Conservation (phyloP, 768 basidiomycete genomes). For the Sarcodon sp. region DNA sequence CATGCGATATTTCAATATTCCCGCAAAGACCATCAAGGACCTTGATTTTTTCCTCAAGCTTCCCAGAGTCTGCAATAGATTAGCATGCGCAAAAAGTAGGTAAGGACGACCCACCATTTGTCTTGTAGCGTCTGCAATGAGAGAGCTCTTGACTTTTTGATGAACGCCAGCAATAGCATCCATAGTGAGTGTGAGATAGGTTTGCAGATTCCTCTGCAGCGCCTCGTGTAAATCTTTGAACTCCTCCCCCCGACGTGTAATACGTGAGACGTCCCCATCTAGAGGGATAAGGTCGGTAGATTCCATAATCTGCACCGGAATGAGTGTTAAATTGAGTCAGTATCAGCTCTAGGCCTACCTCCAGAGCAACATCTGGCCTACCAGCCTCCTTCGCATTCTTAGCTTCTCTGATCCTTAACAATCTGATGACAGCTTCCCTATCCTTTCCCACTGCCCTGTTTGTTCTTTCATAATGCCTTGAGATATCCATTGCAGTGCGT, state of each 20-base stretch:
- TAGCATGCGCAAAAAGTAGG: constrained; percentile 6
- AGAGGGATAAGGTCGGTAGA: constrained; percentile 80
- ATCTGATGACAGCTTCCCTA: constrained; percentile 56
- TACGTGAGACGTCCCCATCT: constrained; percentile 72
- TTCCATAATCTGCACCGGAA: constrained; percentile 60
- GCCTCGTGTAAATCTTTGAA: constrained; percentile 82
- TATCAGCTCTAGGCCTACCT: constrained; percentile 37
- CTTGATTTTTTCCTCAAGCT: constrained; percentile 69
- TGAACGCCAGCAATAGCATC: constrained; percentile 78
- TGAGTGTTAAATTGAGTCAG: background rate
- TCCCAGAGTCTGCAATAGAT: constrained; percentile 38
- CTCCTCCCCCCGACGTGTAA: constrained; percentile 77
- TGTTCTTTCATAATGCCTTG: constrained; percentile 69
- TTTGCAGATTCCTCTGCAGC: constrained; percentile 80
- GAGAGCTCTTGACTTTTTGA: constrained; percentile 58
- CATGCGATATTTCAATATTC: constrained; percentile 81
- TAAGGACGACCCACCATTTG: constrained; percentile 46
- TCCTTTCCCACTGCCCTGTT: constrained; percentile 63
- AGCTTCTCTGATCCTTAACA: constrained; percentile 75
- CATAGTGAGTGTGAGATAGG: constrained; percentile 85
- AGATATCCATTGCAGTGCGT: constrained; percentile 63
- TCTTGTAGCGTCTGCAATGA: constrained; percentile 60
- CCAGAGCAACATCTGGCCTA: constrained; percentile 64
- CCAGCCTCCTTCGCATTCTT: constrained; percentile 63
- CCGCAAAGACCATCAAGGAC: constrained; percentile 80